Evolutionary conservation across 2,329 filamentous ascomycete genomes (phyloP).

Genomic region (Penicillium sp.): DNA sequence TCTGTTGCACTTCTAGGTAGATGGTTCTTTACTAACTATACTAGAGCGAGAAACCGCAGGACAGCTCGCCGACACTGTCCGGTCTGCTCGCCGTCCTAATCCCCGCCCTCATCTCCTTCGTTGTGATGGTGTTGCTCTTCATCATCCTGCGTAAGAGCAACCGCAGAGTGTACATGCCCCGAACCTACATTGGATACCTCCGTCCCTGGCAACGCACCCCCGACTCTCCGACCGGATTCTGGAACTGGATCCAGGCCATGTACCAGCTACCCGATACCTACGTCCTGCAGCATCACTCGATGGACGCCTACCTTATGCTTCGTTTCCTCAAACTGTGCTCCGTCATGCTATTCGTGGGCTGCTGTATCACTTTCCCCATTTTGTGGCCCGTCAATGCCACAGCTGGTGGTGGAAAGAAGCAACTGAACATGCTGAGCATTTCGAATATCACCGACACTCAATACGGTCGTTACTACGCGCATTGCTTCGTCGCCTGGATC

Average conservation of each 20-base stretch:
- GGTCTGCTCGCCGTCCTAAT: conserved; percentile 50
- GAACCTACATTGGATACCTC: conserved; percentile 54
- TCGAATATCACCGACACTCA: conserved; percentile 63
- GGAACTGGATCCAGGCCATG: conserved; percentile 68
- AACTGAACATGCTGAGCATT: conserved; percentile 78
- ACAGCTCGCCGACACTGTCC: conserved; percentile 38
- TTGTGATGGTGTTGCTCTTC: conserved; percentile 49
- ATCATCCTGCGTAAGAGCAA: conserved; percentile 49
- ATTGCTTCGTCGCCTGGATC: conserved; percentile 74
- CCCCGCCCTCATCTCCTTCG: conserved; percentile 44
- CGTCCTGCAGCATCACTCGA: conserved; percentile 82
- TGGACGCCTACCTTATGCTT: conserved; percentile 88
- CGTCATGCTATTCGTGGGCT: conserved; percentile 78
- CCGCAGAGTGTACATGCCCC: conserved; percentile 52
- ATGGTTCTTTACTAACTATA: not conserved
- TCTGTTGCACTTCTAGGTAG: not conserved
- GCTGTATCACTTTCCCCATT: conserved; percentile 80
- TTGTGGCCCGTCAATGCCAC: conserved; percentile 87
- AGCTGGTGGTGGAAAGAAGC: conserved; percentile 60
- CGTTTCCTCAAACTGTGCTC: conserved; percentile 79
- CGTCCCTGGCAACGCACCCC: conserved; percentile 56
- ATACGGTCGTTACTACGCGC: conserved; percentile 72
- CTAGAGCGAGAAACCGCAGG: conserved; percentile 10
- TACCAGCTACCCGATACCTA: conserved; percentile 70
- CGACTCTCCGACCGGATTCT: conserved; percentile 56